Base-by-base conservation (phyloP, 2,329 filamentous ascomycete genomes). In the Curvularia hawaiiensis region DNA sequence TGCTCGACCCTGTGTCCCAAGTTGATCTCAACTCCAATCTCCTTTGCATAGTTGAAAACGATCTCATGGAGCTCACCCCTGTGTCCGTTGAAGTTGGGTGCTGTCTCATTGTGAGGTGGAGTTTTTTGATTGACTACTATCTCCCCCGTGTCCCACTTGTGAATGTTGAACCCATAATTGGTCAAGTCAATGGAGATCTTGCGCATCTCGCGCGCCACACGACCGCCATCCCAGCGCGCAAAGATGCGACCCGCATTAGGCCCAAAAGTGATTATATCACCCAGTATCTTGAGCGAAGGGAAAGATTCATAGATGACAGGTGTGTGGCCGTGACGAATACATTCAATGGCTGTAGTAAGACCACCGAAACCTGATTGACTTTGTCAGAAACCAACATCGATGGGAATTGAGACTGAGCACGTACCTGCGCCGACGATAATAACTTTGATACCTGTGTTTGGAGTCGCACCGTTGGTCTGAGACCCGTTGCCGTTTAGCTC, bases 231-330 rank as follows among this genome's bases (percentile, higher is more conserved):
- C 85, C 86, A 89, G 3, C 85, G 81, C 51, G 82, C 70, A 65
- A 87, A 86, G 63, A 88, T 87, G 40, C 85, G 82, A 0, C 84
- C 84, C 12, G 79, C 84, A 62, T 88, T 88, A 47, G 83, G 78
- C 2, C 85, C 85, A 60, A 87, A 87, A 12, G 82, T 84, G 60
- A 87, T 88, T 60, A 88, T 86, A 73, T 88, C 84, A 51, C 85
- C 86, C 0, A 88, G 79, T 4, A 78, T 74, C 63, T 87, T 88
- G 53, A 87, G 79, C 52, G 82, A 80, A 8, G 74, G 73, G 58
- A 86, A 87, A 0, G 81, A 79, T 64, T 87, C 85, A 68, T 86
- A 85, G 58, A 88, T 79, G 53, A 80, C 75, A 18, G 86, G 85
- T 12, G 79, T 76, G 67, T 88, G 86, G 16, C 86, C 86, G 61